phyloP scores from a whole-genome alignment of 2,329 filamentous ascomycete genomes.

The Cadophora gregata region DNA sequence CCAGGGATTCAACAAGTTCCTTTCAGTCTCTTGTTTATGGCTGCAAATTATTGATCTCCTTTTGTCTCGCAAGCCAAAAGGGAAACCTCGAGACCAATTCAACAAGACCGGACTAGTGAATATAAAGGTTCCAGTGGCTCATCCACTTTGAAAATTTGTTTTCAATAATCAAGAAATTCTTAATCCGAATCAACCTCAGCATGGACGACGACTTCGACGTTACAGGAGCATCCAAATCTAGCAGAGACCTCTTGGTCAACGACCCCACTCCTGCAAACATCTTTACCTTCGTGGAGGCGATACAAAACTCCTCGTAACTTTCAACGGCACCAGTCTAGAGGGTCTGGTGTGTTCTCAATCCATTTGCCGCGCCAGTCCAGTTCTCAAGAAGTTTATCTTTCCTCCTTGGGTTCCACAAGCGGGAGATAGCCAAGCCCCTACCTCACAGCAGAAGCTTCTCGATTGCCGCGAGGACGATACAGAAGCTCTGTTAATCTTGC shows the following conservation, averaged over 20 bases:
- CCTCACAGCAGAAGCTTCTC: background rate
- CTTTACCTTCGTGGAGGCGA: background rate
- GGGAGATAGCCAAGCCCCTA: background rate
- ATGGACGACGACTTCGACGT: background rate
- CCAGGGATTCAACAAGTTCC: no score
- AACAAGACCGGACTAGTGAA: no score
- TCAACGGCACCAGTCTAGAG: background rate
- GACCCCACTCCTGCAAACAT: background rate
- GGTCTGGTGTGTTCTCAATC: background rate
- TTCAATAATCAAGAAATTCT: background rate
- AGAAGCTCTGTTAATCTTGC: background rate
- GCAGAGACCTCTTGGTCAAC: background rate
- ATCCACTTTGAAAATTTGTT: background rate
- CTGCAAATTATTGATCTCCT: no score
- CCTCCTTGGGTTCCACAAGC: background rate
- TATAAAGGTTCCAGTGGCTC: background rate
- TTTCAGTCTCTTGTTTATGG: no score
- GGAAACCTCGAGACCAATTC: no score
- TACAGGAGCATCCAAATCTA: background rate
- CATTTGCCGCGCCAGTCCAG: background rate
- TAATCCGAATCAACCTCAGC: background rate
- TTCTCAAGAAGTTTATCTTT: background rate
- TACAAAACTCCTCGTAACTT: background rate
- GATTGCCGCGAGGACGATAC: conserved; percentile 10
- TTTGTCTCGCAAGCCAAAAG: no score